Conservation (phyloP, 345 rosid species). For the Passiflora organensis region DNA sequence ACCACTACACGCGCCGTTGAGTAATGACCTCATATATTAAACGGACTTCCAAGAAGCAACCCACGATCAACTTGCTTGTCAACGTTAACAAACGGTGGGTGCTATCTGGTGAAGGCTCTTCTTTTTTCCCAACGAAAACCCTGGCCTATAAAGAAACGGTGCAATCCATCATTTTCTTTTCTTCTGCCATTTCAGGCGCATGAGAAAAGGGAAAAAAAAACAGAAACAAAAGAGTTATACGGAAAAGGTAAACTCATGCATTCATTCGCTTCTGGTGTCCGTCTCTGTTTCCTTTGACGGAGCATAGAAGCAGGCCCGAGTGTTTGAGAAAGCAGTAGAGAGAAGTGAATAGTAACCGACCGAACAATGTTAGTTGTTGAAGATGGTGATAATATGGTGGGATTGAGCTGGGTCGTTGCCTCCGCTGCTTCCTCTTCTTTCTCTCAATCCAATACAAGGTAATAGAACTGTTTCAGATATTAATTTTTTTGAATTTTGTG, state of each 20-base stretch:
- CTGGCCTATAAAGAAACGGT: constrained; percentile 18
- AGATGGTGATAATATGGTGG: constrained; percentile 27
- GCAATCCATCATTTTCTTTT: constrained; percentile 15
- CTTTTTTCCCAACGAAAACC: constrained; percentile 18
- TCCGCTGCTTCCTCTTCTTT: constrained; percentile 16
- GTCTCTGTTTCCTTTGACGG: constrained; percentile 5
- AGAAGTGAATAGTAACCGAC: constrained; percentile 18
- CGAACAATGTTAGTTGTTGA: constrained; percentile 20
- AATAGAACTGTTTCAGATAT: constrained; percentile 14
- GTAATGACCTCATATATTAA: not conserved
- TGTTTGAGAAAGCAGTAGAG: not conserved
- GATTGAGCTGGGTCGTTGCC: constrained; percentile 31
- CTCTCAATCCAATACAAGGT: constrained; percentile 45
- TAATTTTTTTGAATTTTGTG: not conserved
- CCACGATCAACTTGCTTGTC: constrained; percentile 16
- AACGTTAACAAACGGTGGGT: constrained; percentile 49
- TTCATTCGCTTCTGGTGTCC: not conserved
- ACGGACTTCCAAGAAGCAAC: too few relatives aligned
- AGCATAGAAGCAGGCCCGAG: not conserved
- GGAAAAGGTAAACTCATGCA: not conserved
- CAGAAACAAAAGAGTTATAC: too few relatives aligned
- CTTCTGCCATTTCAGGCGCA: constrained; percentile 2
- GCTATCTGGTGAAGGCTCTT: constrained; percentile 47
- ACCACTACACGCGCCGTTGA: not conserved
- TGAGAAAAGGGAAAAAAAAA: too few relatives aligned